Evolutionary conservation across 2,329 filamentous ascomycete genomes (phyloP).

Genomic region (Aphanocladium album): DNA sequence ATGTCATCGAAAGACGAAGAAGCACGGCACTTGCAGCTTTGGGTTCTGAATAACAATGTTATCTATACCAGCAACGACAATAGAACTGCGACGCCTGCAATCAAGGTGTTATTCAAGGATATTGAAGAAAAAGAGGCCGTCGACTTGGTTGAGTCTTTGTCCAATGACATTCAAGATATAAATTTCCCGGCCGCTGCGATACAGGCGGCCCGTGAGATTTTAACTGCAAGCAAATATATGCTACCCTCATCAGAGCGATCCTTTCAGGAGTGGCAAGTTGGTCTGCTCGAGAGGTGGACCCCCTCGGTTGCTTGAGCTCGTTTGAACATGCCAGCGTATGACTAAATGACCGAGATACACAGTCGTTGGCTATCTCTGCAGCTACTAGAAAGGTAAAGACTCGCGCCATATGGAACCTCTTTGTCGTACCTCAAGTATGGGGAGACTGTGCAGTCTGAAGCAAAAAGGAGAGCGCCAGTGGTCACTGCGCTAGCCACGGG

Average conservation of each 20-base stretch:
- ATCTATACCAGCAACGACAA: slow-evolving; percentile 37
- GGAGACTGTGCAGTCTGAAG: too few species aligned
- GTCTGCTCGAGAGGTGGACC: slow-evolving; percentile 47
- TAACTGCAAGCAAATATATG: slow-evolving; percentile 45
- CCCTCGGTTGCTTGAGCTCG: slow-evolving; percentile 24
- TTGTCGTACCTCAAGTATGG: too few species aligned
- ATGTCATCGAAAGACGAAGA: background rate
- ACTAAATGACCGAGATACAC: background rate
- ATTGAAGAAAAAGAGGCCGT: slow-evolving; percentile 41
- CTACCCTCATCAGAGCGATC: slow-evolving; percentile 51
- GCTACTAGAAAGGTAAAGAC: too few species aligned
- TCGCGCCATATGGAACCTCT: too few species aligned
- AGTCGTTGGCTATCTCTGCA: too few species aligned
- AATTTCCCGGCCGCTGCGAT: slow-evolving; percentile 49
- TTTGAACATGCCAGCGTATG: too few species aligned
- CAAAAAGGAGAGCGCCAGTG: too few species aligned
- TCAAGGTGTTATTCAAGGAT: slow-evolving; percentile 50
- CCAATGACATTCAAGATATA: slow-evolving; percentile 55
- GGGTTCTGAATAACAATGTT: slow-evolving; percentile 54
- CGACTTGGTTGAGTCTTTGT: slow-evolving; percentile 44
- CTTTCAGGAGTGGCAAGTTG: slow-evolving; percentile 65
- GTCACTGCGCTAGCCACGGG: too few species aligned
- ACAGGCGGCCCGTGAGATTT: slow-evolving; percentile 32
- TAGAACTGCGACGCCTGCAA: slow-evolving; percentile 31
- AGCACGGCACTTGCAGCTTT: slow-evolving; percentile 39